Evolutionary conservation across 2,329 filamentous ascomycete genomes (phyloP).

Genomic region (Fusarium acutatum): DNA sequence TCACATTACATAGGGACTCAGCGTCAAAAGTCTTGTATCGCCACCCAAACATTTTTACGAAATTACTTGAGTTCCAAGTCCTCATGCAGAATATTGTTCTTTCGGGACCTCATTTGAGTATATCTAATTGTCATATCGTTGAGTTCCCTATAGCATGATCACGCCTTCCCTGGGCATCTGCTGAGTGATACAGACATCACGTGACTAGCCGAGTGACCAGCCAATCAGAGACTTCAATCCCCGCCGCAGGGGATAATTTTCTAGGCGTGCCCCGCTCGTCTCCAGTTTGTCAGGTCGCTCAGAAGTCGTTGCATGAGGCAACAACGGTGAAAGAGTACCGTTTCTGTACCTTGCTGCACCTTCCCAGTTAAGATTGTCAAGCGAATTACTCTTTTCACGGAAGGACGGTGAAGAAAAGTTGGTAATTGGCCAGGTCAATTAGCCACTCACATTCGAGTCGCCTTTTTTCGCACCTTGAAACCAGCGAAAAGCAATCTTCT

Average conservation of each 20-base stretch:
- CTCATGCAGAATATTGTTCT: not conserved
- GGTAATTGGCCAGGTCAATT: conserved; percentile 9
- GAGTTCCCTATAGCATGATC: not conserved
- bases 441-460: conserved; percentile 25
- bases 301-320: conserved; percentile 15
- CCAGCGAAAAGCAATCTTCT: conserved; percentile 36
- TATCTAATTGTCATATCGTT: not conserved
- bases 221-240: conserved; percentile 12
- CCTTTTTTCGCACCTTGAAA: conserved; percentile 32
- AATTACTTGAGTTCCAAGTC: not conserved
- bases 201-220: not conserved
- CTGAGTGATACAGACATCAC: not conserved
- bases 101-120: not conserved
- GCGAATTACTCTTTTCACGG: not conserved
- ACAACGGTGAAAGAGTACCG: conserved; percentile 18
- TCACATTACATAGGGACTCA: not conserved
- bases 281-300: conserved; percentile 20
- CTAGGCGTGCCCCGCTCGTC: conserved; percentile 12
- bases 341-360: conserved; percentile 6
- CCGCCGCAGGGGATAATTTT: conserved; percentile 2
- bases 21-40: not conserved
- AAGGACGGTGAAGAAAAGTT: conserved; percentile 3
- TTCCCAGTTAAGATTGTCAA: not conserved
- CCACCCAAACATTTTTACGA: not conserved
- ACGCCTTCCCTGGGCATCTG: not conserved